Evolutionary conservation across 495 filamentous ascomycete genomes (phyloP), one percentile per base, ranked within the genome.

Genomic region (Lasiosphaeria ovina): DNA sequence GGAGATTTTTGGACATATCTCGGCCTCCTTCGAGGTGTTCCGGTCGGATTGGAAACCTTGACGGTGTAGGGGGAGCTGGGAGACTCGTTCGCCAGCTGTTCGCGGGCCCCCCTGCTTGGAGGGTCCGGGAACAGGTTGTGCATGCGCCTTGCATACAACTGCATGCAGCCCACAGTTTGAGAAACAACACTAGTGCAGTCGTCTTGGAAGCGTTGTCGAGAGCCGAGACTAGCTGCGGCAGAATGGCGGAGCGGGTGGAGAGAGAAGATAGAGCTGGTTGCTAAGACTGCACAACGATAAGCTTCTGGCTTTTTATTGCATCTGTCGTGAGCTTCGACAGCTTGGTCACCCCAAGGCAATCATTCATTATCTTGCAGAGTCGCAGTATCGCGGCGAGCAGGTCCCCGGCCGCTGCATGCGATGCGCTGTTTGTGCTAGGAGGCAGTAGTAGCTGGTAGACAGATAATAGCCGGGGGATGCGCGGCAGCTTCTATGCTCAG

Each of bases 261-360:
- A 10, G 34, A 33, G 31, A 53, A 53, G 32, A n/a, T 36, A 11
- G 4, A 35, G 9, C 10, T 24, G 4, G 35, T 14, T 49, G 35
- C 54, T 57, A 56, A 17, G 51, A 38, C 62, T 62, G 63, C 63
- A 68, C 47, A 55, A 51, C 45, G 67, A 69, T 67, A 69, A 69
- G 67, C 59, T 54, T 67, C 65, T 69, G 56, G 65, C 57, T 61
- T 54, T 49, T 50, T 36, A 67, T 67, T 65, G 64, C 44, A 34
- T 54, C 59, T 44, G 55, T 5, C 42, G 44, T 12, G 32, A 44
- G 33, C 33, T 54, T 61, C 31, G 40, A 40, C 44, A 34, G 3
- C 45, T 58, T 58, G 35, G 36, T 51, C 49, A 52, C 55, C 54
- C 38, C 8, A 42, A 12, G 44, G 44, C 4, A 57, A 44, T 16